Base-by-base conservation (phyloP, 2,329 filamentous ascomycete genomes). In the Claviceps pazoutovae region DNA sequence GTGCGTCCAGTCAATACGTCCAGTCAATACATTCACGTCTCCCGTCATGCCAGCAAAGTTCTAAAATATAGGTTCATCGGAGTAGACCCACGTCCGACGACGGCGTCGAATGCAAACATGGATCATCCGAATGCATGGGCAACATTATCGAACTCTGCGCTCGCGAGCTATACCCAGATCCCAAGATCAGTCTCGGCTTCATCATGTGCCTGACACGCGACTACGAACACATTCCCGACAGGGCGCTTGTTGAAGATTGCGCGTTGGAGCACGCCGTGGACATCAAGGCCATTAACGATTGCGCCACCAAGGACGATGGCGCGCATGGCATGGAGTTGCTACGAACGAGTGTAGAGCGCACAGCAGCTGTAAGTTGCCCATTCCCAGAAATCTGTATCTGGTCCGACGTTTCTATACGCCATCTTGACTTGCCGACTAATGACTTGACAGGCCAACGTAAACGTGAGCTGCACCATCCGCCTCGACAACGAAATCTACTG, bases 71-170 rank as follows among this genome's bases (percentile, higher is more conserved):
- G 8, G 7, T 34, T 5, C n/a, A 16, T 17, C 8, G 3, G 21
- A 37, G n/a, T 76, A 85, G 68, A 60, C 83, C 70, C 69, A 82
- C 86, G 49, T 74, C 83, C 56, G 84, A 93, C 60, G 87, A 90
- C 60, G 90, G 88, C 51, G 83, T 97, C 54, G 74, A 80, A 37
- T 98, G 93, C 73, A 91, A 76, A 70, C 93, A 98, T 66, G 93
- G 93, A 7, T 86, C 89, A 5, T 76, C 76, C 43, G 93, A 98
- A 70, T 98, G 78, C 66, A 80, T 97, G 61, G 93, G 93, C 55
- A 89, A 98, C 70, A 95, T 95, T 64, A 75, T 98, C 67, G 85
- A 95, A 66, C 84, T 98, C 48, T 98, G 93, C 70, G 90, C 90
- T 37, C 83, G 83, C 54, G 75, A 84, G 56, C 76, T 93, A 36